Conservation (phyloP, 768 basidiomycete genomes). For the Amyloporia xantha region DNA sequence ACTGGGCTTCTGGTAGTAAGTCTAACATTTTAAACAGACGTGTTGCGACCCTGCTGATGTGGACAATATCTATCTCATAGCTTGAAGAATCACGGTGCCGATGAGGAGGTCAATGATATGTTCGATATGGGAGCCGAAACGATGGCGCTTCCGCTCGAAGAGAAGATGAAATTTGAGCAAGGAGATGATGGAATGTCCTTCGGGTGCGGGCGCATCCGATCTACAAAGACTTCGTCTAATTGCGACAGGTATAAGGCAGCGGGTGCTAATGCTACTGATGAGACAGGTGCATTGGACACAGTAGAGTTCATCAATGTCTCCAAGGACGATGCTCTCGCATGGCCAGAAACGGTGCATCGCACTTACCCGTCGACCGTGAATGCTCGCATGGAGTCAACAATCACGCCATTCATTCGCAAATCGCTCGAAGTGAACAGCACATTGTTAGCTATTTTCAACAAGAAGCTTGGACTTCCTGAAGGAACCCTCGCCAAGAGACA, state of each 20-base stretch:
- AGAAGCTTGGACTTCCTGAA: conserved; percentile 25
- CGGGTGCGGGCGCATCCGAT: conserved; percentile 22
- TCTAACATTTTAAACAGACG: conserved; percentile 8
- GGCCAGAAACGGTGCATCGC: conserved; percentile 25
- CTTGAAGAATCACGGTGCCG: conserved; percentile 38
- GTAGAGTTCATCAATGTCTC: conserved; percentile 32
- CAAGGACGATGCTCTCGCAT: conserved; percentile 31
- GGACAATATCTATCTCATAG: conserved; percentile 15
- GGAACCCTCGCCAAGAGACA: conserved; percentile 25
- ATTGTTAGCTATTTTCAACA: conserved; percentile 26
- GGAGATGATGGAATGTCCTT: conserved; percentile 35
- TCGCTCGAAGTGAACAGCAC: conserved; percentile 24
- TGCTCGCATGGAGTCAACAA: conserved; percentile 21
- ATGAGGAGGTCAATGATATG: conserved; percentile 30
- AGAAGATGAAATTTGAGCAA: conserved; percentile 38
- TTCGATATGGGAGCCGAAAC: conserved; percentile 38
- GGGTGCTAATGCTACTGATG: conserved; percentile 28
- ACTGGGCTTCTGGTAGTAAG: conserved; percentile 51
- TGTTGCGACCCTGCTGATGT: not conserved
- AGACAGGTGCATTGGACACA: conserved; percentile 25
- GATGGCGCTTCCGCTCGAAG: conserved; percentile 34
- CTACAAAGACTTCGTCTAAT: not conserved
- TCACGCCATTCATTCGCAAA: conserved; percentile 25
- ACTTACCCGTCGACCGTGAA: conserved; percentile 27
- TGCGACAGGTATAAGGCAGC: conserved; percentile 23